Conservation (phyloP, 2,329 filamentous ascomycete species). For the Thelonectria rubi region DNA sequence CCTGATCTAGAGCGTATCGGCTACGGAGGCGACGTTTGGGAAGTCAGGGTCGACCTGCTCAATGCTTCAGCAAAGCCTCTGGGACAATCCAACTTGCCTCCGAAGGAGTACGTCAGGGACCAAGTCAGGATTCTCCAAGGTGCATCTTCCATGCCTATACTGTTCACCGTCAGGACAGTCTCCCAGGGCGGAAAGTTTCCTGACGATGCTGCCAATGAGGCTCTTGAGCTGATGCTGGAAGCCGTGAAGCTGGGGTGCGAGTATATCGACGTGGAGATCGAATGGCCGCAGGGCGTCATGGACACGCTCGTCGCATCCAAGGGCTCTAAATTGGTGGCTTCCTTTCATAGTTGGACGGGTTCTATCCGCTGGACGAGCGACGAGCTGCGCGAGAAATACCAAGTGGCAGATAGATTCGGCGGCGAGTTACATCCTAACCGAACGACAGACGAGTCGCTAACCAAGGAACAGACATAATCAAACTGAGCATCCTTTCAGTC, state of each 20-base stretch:
- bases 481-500: conserved; percentile 12
- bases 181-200: conserved; percentile 15
- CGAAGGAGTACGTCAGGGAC: background rate
- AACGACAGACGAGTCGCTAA: background rate
- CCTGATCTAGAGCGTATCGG: conserved; percentile 2
- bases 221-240: conserved; percentile 10
- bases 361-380: conserved; percentile 5
- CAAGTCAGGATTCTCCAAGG: conserved; percentile 2
- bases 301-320: background rate
- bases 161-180: conserved; percentile 9
- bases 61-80: background rate
- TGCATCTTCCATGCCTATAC: conserved; percentile 4
- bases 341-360: conserved; percentile 7
- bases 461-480: conserved; percentile 13
- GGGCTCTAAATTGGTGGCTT: conserved; percentile 2
- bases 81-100: background rate
- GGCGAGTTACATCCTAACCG: background rate
- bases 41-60: conserved; percentile 7
- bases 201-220: conserved; percentile 1
- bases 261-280: conserved; percentile 18
- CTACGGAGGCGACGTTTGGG: conserved; percentile 16
- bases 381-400: conserved; percentile 3
- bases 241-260: background rate
- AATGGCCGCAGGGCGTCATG: conserved; percentile 5
- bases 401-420: background rate